phyloP scores from a whole-genome alignment of 2,329 filamentous ascomycete species.

The Colletotrichum tofieldiae region DNA sequence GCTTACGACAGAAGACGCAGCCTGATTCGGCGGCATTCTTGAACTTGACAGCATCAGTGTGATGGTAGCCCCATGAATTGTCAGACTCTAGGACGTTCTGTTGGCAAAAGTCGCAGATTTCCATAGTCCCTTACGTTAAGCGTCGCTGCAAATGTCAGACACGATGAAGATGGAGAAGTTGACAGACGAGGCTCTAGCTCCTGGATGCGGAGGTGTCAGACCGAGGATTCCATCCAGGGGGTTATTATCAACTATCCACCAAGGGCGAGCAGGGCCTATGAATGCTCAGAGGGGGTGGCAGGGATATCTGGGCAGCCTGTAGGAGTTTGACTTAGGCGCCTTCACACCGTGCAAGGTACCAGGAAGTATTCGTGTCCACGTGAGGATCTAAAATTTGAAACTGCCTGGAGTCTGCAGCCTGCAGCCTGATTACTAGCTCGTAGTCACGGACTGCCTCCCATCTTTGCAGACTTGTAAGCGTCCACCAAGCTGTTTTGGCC shows the following conservation, averaged over 20 bases:
- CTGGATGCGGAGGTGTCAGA: neutral
- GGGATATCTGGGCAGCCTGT: too few species aligned
- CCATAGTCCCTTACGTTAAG: neutral
- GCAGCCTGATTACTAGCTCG: too few species aligned
- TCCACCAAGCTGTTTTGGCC: too few species aligned
- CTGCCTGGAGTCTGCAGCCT: too few species aligned
- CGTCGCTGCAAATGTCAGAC: neutral
- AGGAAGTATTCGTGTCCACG: too few species aligned
- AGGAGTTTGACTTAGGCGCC: too few species aligned
- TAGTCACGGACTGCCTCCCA: too few species aligned
- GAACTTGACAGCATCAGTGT: neutral
- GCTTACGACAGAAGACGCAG: neutral
- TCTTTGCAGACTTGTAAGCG: too few species aligned
- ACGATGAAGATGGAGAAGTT: neutral
- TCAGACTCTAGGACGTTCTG: neutral
- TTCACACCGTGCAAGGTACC: too few species aligned
- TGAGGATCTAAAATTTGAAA: too few species aligned
- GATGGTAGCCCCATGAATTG: neutral
- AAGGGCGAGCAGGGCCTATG: too few species aligned
- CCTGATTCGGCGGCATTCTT: neutral
- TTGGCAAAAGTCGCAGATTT: neutral
- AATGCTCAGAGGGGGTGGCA: too few species aligned
- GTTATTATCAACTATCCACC: neutral
- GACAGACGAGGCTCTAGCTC: neutral
- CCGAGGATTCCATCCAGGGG: neutral